Base-by-base conservation (phyloP, 78 protist genomes). In the Planoprotostelium fungivorum region DNA sequence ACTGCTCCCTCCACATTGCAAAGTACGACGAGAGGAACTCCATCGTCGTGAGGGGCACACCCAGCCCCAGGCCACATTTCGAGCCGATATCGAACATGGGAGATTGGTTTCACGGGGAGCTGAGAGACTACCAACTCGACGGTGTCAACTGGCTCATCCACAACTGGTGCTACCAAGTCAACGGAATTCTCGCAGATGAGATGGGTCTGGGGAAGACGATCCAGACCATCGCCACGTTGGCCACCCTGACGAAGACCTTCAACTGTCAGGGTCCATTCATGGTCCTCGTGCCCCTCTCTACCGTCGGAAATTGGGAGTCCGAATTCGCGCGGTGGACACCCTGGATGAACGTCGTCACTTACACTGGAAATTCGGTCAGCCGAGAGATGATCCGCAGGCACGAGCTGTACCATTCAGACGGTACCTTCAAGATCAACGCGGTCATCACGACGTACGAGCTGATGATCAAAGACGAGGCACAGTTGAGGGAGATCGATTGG, bases 81-180 rank as follows among this genome's bases (percentile, higher is more conserved):
- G 38, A 36, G 10, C 84, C 36, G 86, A 37, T 10, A 35, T 35
- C 35, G 91, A 94, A 89, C 96, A 96, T 25, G 38, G 38, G 29
- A 84, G 90, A 87, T 1, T 92, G 1, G 1, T n/a, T 0, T 92
- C 91, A 51, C 9, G 88, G 94, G 36, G 28, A 9, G 84, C 91
- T 98, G 38, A 86, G 99, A 23, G 97, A 95, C 93, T 98, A 98
- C 95, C 99, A 99, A 94, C 88, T 97, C 84, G 94, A 89, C 1
- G 97, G 97, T 34, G 37, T 96, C 31, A 94, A 94, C 91, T 97
- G 97, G 97, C 86, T 97, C 35, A 34, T 86, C 35, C 63, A 38
- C 83, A 0, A 35, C 34, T 93, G 94, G 94, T 34, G 84, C 35
- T 36, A 36, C 39, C 88, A 86, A 34, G 51, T 36, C 16, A 88